phyloP scores from a whole-genome alignment of 2,329 filamentous ascomycete genomes.

The Emydomyces testavorans region DNA sequence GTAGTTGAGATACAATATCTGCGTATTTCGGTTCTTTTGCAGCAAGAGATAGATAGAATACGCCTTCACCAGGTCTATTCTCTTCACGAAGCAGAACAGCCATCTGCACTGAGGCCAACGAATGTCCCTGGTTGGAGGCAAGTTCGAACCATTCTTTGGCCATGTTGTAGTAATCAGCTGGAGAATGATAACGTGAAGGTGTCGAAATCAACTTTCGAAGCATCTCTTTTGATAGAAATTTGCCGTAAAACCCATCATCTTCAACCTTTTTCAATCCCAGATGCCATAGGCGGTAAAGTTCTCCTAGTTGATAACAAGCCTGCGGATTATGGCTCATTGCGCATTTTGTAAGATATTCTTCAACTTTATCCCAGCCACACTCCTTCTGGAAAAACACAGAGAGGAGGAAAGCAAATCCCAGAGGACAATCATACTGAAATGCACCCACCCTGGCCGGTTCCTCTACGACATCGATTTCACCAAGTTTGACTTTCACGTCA shows the following conservation, averaged over 20 bases:
- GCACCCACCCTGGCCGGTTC: constrained; percentile 23
- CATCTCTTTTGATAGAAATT: neutral
- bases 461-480: constrained; percentile 15
- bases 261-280: constrained; percentile 16
- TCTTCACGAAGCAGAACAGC: constrained; percentile 24
- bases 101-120: constrained; percentile 8
- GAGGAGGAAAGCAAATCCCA: constrained; percentile 21
- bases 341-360: constrained; percentile 27
- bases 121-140: constrained; percentile 13
- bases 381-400: constrained; percentile 19
- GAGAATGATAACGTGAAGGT: neutral
- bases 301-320: constrained; percentile 27
- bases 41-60: constrained; percentile 15
- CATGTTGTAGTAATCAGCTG: constrained; percentile 13
- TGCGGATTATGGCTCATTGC: constrained; percentile 23
- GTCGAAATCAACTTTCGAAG: neutral
- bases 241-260: constrained; percentile 5
- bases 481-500: constrained; percentile 17
- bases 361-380: constrained; percentile 23
- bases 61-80: constrained; percentile 16
- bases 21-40: constrained; percentile 12
- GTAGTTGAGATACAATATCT: constrained; percentile 47
- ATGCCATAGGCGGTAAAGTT: constrained; percentile 26
- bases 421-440: constrained; percentile 24
- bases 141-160: constrained; percentile 30